These are phyloP conservation scores for Kwoniella mangroviensis DNA, from an alignment of 768 basidiomycete genomes.

Conservation along the genomic window DNA sequence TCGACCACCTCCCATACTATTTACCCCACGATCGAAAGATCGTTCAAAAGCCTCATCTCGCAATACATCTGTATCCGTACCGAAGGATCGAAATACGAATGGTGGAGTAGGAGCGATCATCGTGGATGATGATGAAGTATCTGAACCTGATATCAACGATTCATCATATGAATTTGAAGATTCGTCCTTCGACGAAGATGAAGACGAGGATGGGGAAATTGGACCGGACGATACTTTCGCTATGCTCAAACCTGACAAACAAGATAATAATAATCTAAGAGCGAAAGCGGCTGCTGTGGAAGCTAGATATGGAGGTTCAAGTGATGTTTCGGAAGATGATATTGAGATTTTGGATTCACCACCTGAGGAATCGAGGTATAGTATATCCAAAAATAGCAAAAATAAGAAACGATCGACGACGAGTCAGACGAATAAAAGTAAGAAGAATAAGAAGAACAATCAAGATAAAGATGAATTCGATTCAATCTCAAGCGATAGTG, in stretches of 20 bases:
- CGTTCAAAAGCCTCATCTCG: neutral
- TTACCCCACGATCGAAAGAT: neutral
- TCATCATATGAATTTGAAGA: slow-evolving; percentile 16
- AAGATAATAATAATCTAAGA: slow-evolving; percentile 12
- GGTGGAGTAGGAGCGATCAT: slow-evolving; percentile 30
- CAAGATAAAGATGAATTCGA: slow-evolving; percentile 5
- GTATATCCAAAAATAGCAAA: slow-evolving; percentile 13
- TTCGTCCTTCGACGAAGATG: neutral
- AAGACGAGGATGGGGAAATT: slow-evolving; percentile 8
- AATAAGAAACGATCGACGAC: neutral
- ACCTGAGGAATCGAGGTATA: slow-evolving; percentile 41
- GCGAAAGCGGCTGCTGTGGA: slow-evolving; percentile 2
- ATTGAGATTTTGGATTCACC: slow-evolving; percentile 22
- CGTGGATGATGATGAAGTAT: slow-evolving; percentile 40
- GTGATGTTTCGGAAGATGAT: slow-evolving; percentile 19
- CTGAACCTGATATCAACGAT: slow-evolving; percentile 25
- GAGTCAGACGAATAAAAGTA: slow-evolving; percentile 5
- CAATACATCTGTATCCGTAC: neutral
- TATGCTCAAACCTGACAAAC: slow-evolving; percentile 14
- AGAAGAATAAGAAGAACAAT: slow-evolving; percentile 1
- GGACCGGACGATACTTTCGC: slow-evolving; percentile 9
- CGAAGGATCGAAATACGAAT: slow-evolving; percentile 7
- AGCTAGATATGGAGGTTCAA: slow-evolving; percentile 7
- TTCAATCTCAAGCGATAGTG: neutral
- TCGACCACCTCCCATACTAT: slow-evolving; percentile 20